Evolutionary conservation across 2,329 filamentous ascomycete species (phyloP), one percentile per base, ranked within the genome.

Genomic region (Shiraia bambusicola): DNA sequence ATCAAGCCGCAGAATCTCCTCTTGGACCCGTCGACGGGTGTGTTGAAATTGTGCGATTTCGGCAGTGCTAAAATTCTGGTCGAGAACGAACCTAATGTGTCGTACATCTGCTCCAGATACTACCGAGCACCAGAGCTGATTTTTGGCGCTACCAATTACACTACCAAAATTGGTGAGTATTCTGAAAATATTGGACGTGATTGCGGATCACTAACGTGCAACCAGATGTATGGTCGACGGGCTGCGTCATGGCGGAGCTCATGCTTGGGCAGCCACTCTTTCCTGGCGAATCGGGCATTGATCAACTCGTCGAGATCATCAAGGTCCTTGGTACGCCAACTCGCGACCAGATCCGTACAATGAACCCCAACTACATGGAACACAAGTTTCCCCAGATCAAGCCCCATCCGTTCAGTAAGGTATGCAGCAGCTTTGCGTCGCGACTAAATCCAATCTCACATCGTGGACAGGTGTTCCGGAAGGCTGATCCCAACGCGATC

Each of bases 341-440:
- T 26, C 82, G 93, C 53, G 93, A 98, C 70, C 93, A 98, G 72
- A 98, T 98, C 65, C 88, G 93, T 58, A 98, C 93, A 54, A 98
- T 98, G 93, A 98, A 98, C 73, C 93, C 93, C 45, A 98, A 98
- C 73, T 98, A 98, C 74, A 98, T 98, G 93, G 93, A 98, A 76
- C 93, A 98, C 77, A 97, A 97, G 76, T 98, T 98, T 73, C 93
- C 93, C 34, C 93, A 98, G 72, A 98, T 98, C 77, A 98, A 98
- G 78, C 93, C 93, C 44, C 93, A 98, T 66, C 93, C 93, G 19
- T 98, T 98, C 79, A 94, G 87, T 76, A 97, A 97, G 81, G 81
- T 83, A 63, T 58, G 54, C 63, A n/a, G 3, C 11, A 12, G 30
- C 9, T 12, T 19, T 24, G 16, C 28, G n/a, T 24, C 12, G n/a